phyloP scores from a whole-genome alignment of 257 asterid genomes.

The Forsythia viridissima region DNA sequence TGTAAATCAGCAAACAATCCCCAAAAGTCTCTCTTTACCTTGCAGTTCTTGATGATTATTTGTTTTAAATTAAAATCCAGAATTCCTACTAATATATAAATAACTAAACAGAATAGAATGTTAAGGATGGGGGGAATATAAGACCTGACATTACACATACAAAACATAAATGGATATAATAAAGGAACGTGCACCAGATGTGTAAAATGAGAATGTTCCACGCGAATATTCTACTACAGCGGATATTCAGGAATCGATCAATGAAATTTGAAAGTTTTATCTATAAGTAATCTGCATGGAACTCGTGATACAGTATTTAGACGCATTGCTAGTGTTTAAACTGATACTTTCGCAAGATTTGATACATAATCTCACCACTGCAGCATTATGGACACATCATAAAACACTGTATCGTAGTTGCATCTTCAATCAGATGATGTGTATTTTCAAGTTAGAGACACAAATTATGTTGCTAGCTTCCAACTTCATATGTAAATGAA shows the following conservation, averaged over 20 bases:
- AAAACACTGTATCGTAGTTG: neutral
- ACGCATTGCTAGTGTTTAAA: neutral
- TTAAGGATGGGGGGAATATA: no score
- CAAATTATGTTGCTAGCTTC: neutral
- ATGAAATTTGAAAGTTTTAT: neutral
- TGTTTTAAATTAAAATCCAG: neutral
- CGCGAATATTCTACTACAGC: neutral
- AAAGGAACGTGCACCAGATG: no score
- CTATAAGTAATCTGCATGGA: neutral
- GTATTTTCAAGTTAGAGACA: neutral
- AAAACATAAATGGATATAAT: no score
- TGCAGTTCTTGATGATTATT: neutral
- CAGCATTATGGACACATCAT: neutral
- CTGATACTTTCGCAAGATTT: neutral
- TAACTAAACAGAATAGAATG: no score
- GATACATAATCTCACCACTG: neutral
- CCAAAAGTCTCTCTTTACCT: neutral
- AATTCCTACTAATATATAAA: neutral
- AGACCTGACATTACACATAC: no score
- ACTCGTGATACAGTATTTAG: neutral
- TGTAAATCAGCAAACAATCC: neutral
- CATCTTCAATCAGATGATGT: neutral
- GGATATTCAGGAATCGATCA: neutral
- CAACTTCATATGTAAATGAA: neutral
- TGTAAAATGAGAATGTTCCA: neutral